Percentiles rank a stretch among this genome's conserved stretches.
phyloP scores from a whole-genome alignment of 805 yeast genomes.

The Lachancea sp. region DNA sequence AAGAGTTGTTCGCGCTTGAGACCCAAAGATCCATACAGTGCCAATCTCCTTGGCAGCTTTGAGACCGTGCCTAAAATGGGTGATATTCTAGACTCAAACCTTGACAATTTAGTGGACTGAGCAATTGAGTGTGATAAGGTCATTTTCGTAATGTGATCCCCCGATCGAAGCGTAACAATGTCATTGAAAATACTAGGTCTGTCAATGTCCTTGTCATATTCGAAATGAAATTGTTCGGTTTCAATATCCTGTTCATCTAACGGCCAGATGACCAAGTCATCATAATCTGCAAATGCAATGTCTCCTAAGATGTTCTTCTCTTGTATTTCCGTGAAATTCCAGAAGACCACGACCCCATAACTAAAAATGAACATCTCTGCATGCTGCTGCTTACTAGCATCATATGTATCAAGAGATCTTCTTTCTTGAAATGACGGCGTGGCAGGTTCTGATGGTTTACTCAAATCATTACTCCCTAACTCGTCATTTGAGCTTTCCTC shows the following conservation, averaged over 20 bases:
- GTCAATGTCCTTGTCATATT: slow-evolving; percentile 49
- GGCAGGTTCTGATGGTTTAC: slow-evolving; percentile 10
- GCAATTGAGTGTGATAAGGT: slow-evolving; percentile 96
- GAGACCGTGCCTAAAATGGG: slow-evolving; percentile 76
- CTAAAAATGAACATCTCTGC: slow-evolving; percentile 86
- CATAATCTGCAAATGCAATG: slow-evolving; percentile 49
- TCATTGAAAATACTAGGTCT: slow-evolving; percentile 83
- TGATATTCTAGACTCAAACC: slow-evolving; percentile 89
- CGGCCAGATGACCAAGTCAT: slow-evolving; percentile 60
- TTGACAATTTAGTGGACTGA: slow-evolving; percentile 84
- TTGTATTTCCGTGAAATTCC: slow-evolving; percentile 91
- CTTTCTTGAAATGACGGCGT: slow-evolving; percentile 11
- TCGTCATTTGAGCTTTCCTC: slow-evolving; percentile 25
- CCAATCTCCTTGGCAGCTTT: slow-evolving; percentile 82
- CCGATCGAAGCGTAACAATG: slow-evolving; percentile 82
- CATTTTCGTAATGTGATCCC: slow-evolving; percentile 86
- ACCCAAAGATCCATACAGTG: slow-evolving; percentile 83
- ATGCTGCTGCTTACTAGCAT: slow-evolving; percentile 34
- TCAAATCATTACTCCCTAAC: slow-evolving; percentile 10
- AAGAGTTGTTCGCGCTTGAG: slow-evolving; percentile 76
- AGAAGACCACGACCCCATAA: slow-evolving; percentile 95
- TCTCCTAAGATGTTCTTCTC: slow-evolving; percentile 94
- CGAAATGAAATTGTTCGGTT: slow-evolving; percentile 62
- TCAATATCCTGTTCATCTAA: slow-evolving; percentile 85
- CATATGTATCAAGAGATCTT: slow-evolving; percentile 8